A percentile compares a stretch with the other conserved stretches of the same genome.
Conservation (phyloP, 2,329 filamentous ascomycete species). For the Akanthomyces dipterigenus region DNA sequence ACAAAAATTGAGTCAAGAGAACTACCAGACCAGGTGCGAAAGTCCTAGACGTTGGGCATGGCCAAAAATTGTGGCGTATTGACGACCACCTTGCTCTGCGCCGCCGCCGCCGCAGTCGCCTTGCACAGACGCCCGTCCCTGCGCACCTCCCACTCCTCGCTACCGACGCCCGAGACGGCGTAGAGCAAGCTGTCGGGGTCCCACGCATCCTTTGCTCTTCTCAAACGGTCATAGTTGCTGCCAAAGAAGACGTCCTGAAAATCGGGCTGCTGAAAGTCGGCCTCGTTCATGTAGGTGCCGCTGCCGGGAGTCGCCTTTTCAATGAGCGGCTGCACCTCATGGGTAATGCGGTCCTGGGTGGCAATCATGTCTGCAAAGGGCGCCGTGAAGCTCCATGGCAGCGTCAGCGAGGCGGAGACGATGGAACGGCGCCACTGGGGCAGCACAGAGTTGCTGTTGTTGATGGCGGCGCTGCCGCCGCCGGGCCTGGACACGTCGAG, state of each 20-base stretch:
- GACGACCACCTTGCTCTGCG: too few relatives aligned
- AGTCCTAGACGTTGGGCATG: too few relatives aligned
- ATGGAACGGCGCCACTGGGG: slow-evolving; percentile 34
- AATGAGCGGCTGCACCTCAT: slow-evolving; percentile 19
- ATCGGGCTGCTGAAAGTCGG: slow-evolving; percentile 39
- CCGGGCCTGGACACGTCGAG: slow-evolving; percentile 3
- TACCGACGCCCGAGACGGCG: slow-evolving; percentile 42
- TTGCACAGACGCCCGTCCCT: slow-evolving; percentile 15
- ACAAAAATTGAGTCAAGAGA: too few relatives aligned
- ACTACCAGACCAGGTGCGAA: too few relatives aligned
- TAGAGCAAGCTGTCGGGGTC: slow-evolving; percentile 43
- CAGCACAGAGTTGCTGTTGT: slow-evolving; percentile 29
- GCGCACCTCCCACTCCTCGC: slow-evolving; percentile 39
- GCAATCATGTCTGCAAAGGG: slow-evolving; percentile 24
- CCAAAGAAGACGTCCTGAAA: slow-evolving; percentile 43
- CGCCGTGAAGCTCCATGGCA: slow-evolving; percentile 22
- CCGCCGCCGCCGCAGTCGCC: too few relatives aligned
- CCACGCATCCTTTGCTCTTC: slow-evolving; percentile 39
- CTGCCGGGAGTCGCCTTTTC: slow-evolving; percentile 25
- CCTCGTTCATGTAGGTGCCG: slow-evolving; percentile 46
- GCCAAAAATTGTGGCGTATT: too few relatives aligned
- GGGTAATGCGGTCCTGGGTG: slow-evolving; percentile 24
- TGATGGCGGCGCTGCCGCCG: neutral
- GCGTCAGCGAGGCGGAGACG: slow-evolving; percentile 16
- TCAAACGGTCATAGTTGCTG: slow-evolving; percentile 34